Percentiles rank a stretch among this genome's conserved stretches.
Conservation (phyloP, 257 asterid species). For the Solanum chilense region DNA sequence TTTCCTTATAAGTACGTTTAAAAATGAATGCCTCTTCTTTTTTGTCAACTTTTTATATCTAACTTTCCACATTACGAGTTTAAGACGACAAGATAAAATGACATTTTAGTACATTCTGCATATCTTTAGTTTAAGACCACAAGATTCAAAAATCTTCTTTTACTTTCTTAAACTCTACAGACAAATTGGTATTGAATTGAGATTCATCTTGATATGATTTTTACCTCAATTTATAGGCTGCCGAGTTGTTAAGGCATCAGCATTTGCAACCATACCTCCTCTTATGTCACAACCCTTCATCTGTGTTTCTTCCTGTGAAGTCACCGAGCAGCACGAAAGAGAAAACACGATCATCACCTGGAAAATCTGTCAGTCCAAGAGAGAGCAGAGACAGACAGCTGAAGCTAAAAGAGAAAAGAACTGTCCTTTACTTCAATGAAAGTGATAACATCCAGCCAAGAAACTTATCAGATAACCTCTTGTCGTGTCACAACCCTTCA, state of each 20-base stretch:
- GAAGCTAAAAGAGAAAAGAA: constrained; percentile 36
- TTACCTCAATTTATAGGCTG: constrained; percentile 41
- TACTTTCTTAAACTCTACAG: background rate
- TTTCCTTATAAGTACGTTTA: background rate
- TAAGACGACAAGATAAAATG: background rate
- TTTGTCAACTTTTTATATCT: background rate
- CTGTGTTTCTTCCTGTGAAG: constrained; percentile 82
- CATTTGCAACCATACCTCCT: constrained; percentile 87
- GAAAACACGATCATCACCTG: constrained; percentile 36
- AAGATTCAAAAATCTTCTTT: background rate
- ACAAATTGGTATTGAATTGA: background rate
- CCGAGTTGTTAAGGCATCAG: constrained; percentile 75
- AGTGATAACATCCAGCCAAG: constrained; percentile 16
- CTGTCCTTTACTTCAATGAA: constrained; percentile 48
- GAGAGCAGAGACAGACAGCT: constrained; percentile 20
- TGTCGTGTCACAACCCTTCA: constrained; percentile 48
- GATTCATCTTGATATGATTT: background rate
- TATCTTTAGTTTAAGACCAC: background rate
- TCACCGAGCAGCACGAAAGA: constrained; percentile 58
- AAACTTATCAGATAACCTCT: constrained; percentile 12
- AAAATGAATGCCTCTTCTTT: background rate
- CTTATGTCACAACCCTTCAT: constrained; percentile 54
- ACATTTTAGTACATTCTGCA: background rate
- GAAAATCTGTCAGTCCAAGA: constrained; percentile 31
- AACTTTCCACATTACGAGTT: background rate